Percentiles rank a stretch among this genome's conserved stretches.
These are phyloP conservation scores for Nepenthes gracilis DNA, from an alignment of 148 eudicot species.

Conservation along the genomic window DNA sequence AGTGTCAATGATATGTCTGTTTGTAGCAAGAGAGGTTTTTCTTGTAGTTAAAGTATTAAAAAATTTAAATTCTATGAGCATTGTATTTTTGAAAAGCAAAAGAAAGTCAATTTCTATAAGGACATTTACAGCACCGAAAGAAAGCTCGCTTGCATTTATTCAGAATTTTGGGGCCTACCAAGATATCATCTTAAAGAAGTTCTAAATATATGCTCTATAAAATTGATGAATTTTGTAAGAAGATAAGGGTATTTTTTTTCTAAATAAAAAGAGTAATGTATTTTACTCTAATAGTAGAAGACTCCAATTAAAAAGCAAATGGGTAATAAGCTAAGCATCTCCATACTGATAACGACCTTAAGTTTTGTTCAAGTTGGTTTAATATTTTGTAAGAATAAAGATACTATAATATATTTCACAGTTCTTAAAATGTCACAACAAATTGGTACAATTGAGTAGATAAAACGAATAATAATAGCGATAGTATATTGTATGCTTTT, in stretches of 20 bases:
- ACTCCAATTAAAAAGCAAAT: background rate
- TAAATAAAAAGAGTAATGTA: background rate
- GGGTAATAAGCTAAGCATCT: background rate
- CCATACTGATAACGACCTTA: background rate
- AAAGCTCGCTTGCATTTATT: constrained; percentile 6
- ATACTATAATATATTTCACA: too few species aligned
- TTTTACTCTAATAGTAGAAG: background rate
- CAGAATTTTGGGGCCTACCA: constrained; percentile 5
- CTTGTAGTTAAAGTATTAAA: background rate
- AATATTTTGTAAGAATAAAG: background rate
- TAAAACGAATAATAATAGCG: too few species aligned
- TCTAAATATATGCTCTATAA: background rate
- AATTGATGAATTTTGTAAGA: constrained; percentile 6
- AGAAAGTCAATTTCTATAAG: background rate
- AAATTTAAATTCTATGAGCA: background rate
- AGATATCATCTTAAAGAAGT: background rate
- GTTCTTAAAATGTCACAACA: too few species aligned
- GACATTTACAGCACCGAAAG: constrained; percentile 2
- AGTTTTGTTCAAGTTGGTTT: background rate
- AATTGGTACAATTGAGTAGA: too few species aligned
- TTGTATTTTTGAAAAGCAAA: background rate
- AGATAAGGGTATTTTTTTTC: background rate
- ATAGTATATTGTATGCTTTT: too few species aligned
- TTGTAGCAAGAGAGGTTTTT: background rate
- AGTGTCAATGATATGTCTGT: background rate